phyloP scores from a whole-genome alignment of 257 asterid genomes.

The Oldenlandia corymbosa region DNA sequence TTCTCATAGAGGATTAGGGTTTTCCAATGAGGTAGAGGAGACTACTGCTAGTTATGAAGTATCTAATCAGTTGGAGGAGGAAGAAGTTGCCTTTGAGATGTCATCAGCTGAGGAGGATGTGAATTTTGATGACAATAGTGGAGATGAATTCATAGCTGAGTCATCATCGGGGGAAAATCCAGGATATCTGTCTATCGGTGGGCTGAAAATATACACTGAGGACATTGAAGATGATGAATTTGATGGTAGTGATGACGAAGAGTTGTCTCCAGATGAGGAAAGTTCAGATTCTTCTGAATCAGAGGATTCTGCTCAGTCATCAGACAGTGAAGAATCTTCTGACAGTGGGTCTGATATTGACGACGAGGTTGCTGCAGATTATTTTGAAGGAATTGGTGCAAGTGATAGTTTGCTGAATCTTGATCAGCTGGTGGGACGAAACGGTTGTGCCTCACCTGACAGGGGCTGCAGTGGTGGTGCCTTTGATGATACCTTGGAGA shows the following conservation, averaged over 20 bases:
- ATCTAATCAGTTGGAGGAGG: conserved; percentile 40
- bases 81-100: conserved; percentile 32
- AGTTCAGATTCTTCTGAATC: conserved; percentile 45
- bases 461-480: conserved; percentile 29
- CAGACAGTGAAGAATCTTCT: conserved; percentile 45
- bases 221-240: conserved; percentile 59
- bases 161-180: conserved; percentile 38
- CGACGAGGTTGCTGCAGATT: conserved; percentile 86
- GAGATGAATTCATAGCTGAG: conserved; percentile 30
- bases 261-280: conserved; percentile 42
- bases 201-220: conserved; percentile 65
- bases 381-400: conserved; percentile 78
- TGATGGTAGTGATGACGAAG: conserved; percentile 40
- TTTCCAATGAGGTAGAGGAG: conserved; percentile 44
- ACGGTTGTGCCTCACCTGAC: conserved; percentile 32
- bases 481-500: conserved; percentile 43
- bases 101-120: conserved; percentile 42
- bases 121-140: conserved; percentile 28
- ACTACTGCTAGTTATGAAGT: conserved; percentile 35
- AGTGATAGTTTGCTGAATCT: conserved; percentile 37
- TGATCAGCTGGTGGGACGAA: conserved; percentile 46
- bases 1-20: conserved; percentile 73
- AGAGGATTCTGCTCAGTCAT: conserved; percentile 43
- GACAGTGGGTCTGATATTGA: conserved; percentile 71
- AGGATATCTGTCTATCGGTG: conserved; percentile 75